Base-by-base conservation (phyloP, 1,284 basidiomycete species). In the Cryptococcus hybrid region DNA sequence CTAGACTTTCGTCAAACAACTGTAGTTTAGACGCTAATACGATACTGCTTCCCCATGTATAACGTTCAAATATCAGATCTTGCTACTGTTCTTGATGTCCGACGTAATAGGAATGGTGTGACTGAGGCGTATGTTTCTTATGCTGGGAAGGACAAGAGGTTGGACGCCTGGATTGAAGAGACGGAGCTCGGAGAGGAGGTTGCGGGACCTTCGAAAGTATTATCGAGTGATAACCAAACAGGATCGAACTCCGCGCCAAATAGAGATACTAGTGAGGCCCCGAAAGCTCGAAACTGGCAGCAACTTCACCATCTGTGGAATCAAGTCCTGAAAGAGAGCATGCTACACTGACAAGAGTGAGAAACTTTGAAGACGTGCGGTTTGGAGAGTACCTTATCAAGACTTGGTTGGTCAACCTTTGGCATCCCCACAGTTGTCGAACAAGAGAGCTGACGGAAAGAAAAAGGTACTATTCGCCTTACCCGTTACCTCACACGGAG, bases 391-490 rank as follows among this genome's bases (percentile, higher is more conserved):
- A 75, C 52, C 60, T 74, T 34, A 69, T 79, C 54, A 68, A 71
- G 45, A 77, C 76, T n/a, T 77, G 77, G 75, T 76, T 49, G 56
- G 73, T 59, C n/a, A 18, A 12, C n/a, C 13, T 5, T 40, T 38
- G 18, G 40, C 13, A 18, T 39, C 13, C 47, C 24, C 5, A 13
- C 44, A 12, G 5, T 30, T 45, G 2, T 35, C 37, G 24, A 39
- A 15, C 1, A 8, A 11, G 30, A 30, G 30, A 30, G 30, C 30
- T 30, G 30, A 30, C 30, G 30, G 30, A 30, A 30, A 30, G 30
- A 30, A 30, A 9, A 63, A 90, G 89, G 89, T 92, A 92, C 78
- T 91, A 88, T 74, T 92, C 90, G 2, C 90, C 90, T 1, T 93
- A 92, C 71, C 90, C 90, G 12, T 75, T 88, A 37, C 82, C 81